Percentiles rank a stretch among this genome's conserved stretches.
phyloP scores from a whole-genome alignment of 441 rosid genomes.

The Mallotus japonicus region DNA sequence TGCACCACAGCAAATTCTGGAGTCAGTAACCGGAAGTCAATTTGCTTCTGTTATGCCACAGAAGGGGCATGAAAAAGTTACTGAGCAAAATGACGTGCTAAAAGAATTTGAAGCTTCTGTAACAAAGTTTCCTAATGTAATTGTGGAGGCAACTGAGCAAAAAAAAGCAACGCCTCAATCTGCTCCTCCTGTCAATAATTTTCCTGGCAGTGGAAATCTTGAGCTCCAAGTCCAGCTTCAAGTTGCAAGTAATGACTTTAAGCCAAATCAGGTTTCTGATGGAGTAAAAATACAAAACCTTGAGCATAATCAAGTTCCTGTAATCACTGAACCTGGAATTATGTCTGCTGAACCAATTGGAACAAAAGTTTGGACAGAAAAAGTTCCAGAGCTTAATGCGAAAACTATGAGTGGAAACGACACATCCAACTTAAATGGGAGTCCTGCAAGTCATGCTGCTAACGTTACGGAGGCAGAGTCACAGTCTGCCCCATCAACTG shows the following conservation, averaged over 20 bases:
- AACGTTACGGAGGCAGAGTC: slow-evolving; percentile 18
- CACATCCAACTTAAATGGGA: slow-evolving; percentile 18
- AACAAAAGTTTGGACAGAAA: slow-evolving; percentile 27
- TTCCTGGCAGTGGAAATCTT: slow-evolving; percentile 28
- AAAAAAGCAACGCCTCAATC: slow-evolving; percentile 24
- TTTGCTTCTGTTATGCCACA: slow-evolving; percentile 26
- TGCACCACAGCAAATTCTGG: slow-evolving; percentile 26
- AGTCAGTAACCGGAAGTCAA: slow-evolving; percentile 26
- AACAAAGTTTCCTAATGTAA: slow-evolving; percentile 23
- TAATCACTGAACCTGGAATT: slow-evolving; percentile 25
- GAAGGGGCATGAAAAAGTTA: slow-evolving; percentile 25
- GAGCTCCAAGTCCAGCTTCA: slow-evolving; percentile 33
- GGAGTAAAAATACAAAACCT: slow-evolving; percentile 20
- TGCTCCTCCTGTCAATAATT: slow-evolving; percentile 31
- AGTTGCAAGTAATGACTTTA: slow-evolving; percentile 27
- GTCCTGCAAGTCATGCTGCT: slow-evolving; percentile 16
- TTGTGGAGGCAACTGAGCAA: slow-evolving; percentile 27
- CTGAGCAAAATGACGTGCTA: slow-evolving; percentile 23
- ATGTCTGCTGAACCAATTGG: slow-evolving; percentile 28
- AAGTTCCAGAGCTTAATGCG: slow-evolving; percentile 38
- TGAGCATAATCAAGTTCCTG: slow-evolving; percentile 27
- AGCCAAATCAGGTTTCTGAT: slow-evolving; percentile 20
- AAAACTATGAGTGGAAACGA: slow-evolving; percentile 28
- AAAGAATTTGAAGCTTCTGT: slow-evolving; percentile 26
- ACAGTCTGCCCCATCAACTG: slow-evolving; percentile 24